These are phyloP conservation scores for Colletotrichum navitas DNA, from an alignment of 2,329 filamentous ascomycete genomes.

Conservation along the genomic window DNA sequence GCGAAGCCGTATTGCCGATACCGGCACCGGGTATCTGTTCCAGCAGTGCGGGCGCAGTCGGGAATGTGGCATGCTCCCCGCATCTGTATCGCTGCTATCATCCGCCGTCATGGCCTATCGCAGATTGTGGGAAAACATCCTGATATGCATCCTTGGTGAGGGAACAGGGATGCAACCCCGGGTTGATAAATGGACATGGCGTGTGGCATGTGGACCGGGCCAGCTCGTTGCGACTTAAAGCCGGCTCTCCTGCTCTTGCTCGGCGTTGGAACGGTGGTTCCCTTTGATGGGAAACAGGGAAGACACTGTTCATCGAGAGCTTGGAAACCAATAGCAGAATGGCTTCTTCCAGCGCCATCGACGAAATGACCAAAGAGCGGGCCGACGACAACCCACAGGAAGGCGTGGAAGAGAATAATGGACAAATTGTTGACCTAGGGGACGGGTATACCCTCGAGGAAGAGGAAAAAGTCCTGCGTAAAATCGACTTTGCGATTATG, in stretches of 20 bases:
- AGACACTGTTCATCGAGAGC: background rate
- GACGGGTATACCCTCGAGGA: conserved; percentile 49
- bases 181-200: conserved; percentile 15
- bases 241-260: background rate
- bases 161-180: conserved; percentile 27
- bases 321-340: background rate
- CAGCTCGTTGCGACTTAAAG: conserved; percentile 11
- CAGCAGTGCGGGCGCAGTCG: conserved; percentile 16
- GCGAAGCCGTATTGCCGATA: conserved; percentile 26
- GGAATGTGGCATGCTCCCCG: conserved; percentile 32
- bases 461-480: conserved; percentile 48
- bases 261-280: background rate
- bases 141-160: conserved; percentile 31
- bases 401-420: conserved; percentile 38
- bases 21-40: conserved; percentile 29
- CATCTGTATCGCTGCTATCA: conserved; percentile 29
- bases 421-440: conserved; percentile 39
- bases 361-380: background rate
- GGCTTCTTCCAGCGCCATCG: background rate
- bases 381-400: background rate
- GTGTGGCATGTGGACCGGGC: conserved; percentile 17
- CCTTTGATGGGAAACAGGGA: background rate
- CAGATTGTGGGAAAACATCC: conserved; percentile 15
- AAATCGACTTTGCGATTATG: conserved; percentile 51
- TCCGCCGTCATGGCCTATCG: conserved; percentile 15